These are phyloP conservation scores for Prunus fruticosa DNA, from an alignment of 306 rosid species.

Conservation along the genomic window DNA sequence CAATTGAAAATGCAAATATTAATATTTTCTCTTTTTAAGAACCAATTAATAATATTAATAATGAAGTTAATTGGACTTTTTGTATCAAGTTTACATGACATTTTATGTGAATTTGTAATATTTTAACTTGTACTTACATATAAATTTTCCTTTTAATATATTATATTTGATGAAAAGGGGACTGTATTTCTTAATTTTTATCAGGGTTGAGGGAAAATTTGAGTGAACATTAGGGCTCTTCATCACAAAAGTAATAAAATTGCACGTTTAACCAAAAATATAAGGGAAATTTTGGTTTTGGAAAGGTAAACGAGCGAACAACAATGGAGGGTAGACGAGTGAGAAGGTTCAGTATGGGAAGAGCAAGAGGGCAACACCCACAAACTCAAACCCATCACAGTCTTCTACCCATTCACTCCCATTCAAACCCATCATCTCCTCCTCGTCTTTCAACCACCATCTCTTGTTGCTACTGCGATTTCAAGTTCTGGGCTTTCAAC, in stretches of 20 bases:
- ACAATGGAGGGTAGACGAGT: constrained; percentile 32
- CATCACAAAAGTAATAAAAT: neutral
- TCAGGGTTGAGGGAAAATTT: neutral
- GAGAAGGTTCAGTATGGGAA: constrained; percentile 22
- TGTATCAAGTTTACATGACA: too few relatives aligned
- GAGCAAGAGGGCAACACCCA: neutral
- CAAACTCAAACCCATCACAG: neutral
- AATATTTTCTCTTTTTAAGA: too few relatives aligned
- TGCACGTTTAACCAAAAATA: neutral
- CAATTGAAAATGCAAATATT: too few relatives aligned
- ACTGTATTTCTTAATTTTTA: too few relatives aligned
- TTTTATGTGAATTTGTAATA: too few relatives aligned
- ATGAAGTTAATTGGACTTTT: too few relatives aligned
- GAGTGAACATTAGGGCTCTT: neutral
- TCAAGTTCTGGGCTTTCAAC: constrained; percentile 50
- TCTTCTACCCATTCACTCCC: constrained; percentile 21
- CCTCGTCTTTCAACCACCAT: constrained; percentile 14
- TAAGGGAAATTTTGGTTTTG: neutral
- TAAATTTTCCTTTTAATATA: too few relatives aligned
- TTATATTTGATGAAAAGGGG: too few relatives aligned
- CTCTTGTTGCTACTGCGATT: constrained; percentile 48
- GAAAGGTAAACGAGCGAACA: neutral
- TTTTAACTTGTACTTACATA: too few relatives aligned
- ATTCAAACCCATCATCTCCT: neutral
- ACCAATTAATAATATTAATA: too few relatives aligned